phyloP scores from a whole-genome alignment of 1,284 basidiomycete genomes.

The Phaffia rhodozyma region DNA sequence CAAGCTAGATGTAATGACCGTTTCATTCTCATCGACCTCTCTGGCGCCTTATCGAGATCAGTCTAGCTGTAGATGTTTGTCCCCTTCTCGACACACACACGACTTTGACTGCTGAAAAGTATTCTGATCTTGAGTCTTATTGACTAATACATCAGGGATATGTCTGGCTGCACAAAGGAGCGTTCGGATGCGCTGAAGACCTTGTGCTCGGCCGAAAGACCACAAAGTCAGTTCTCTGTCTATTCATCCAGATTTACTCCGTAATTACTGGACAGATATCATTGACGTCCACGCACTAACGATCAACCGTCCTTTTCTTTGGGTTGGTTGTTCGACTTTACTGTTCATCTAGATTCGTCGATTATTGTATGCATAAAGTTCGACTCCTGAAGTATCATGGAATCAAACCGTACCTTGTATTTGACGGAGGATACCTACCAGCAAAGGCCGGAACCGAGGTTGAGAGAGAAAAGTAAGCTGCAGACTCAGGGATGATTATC shows the following conservation, averaged over 20 bases:
- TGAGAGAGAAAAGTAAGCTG: constrained; percentile 50
- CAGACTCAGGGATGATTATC: background rate
- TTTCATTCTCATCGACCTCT: background rate
- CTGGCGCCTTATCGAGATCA: constrained; percentile 8
- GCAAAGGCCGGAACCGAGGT: constrained; percentile 85
- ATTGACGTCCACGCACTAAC: background rate
- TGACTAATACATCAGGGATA: constrained; percentile 62
- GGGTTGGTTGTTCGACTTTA: background rate
- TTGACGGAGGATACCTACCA: constrained; percentile 90
- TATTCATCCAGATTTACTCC: background rate
- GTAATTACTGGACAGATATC: background rate
- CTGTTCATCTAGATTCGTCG: constrained; percentile 60
- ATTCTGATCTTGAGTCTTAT: constrained; percentile 22
- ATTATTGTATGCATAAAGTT: constrained; percentile 88
- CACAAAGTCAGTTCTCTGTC: constrained; percentile 50
- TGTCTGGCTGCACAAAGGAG: constrained; percentile 94
- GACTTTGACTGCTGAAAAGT: too few relatives aligned
- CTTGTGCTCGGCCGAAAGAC: constrained; percentile 74
- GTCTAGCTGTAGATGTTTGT: constrained; percentile 30
- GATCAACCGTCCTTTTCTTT: background rate
- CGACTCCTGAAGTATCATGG: constrained; percentile 72
- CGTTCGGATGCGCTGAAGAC: constrained; percentile 82
- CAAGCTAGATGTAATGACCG: background rate
- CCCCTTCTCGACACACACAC: constrained; percentile 6
- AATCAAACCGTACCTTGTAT: constrained; percentile 83